Evolutionary conservation across 2,329 filamentous ascomycete species (phyloP), one percentile per base, ranked within the genome.

Genomic region (Colletotrichum sp.): DNA sequence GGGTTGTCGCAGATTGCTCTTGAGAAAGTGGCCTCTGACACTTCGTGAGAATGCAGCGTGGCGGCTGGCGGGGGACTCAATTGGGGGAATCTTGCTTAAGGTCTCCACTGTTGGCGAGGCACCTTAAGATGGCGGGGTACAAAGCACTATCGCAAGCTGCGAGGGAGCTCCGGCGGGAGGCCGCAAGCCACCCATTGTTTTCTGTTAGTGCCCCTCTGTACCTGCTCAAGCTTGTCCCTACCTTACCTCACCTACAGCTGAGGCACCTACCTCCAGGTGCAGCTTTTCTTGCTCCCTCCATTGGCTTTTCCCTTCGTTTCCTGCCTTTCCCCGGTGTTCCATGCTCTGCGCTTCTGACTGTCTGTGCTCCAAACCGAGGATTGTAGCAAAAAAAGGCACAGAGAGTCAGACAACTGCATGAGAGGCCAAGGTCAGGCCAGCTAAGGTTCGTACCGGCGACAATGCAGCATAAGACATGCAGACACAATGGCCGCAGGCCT

Each of bases 1-100:
- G 73, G 73, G 73, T 73, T 73, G 70, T 76, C 73, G 70, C 73
- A 76, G 65, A 64, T 73, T 73, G 65, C 70, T 59, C 65, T 73
- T 65, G 64, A n/a, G 63, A 44, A 73, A 73, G 26, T 59, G 28
- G 64, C 64, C 64, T 72, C 69, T 75, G 69, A 68, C 68, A 75
- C 63, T 55, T 18, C 69, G 44, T 26, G 64, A 64, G 70, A 73
- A 75, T 63, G 70, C 70, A 32, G 73, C 73, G 70, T 73, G 73
- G 70, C 73, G 64, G 63, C 55, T 68, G 59, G 64, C 57, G 36
- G 34, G 64, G 52, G 32, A 68, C 64, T 57, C 64, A 28, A 76
- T 76, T 76, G 73, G 73, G 64, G 72, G 66, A 21, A 64, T 32
- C 24, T 73, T 76, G 68, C 44, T 64, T 30, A 49, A 68, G 8